A percentile compares a stretch with the other conserved stretches of the same genome.
These are phyloP conservation scores for Aphanoascus verrucosus DNA, from an alignment of 2,329 filamentous ascomycete genomes.

Conservation along the genomic window DNA sequence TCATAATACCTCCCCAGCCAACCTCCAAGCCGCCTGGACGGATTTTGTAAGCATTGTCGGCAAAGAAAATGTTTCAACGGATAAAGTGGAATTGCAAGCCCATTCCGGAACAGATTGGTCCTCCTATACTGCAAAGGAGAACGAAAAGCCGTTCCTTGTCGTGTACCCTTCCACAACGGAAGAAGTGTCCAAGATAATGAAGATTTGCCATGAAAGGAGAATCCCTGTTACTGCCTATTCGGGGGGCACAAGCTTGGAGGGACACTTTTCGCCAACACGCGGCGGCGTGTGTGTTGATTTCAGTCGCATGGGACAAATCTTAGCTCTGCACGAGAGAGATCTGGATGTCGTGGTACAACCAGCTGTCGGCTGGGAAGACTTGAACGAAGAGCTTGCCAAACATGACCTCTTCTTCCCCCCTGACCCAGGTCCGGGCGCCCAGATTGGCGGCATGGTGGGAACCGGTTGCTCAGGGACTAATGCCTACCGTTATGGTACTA, in stretches of 20 bases:
- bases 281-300: conserved; percentile 84
- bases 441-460: conserved; percentile 65
- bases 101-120: conserved; percentile 56
- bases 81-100: conserved; percentile 42
- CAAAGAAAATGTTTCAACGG: conserved; percentile 52
- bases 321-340: conserved; percentile 66
- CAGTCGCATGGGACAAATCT: conserved; percentile 68
- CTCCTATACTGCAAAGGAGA: conserved; percentile 37
- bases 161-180: conserved; percentile 68
- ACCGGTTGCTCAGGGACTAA: conserved; percentile 61
- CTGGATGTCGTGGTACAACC: conserved; percentile 68
- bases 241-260: conserved; percentile 80
- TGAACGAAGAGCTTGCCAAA: conserved; percentile 66
- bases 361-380: conserved; percentile 72
- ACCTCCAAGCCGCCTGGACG: conserved; percentile 53
- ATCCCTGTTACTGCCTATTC: conserved; percentile 83
- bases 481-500: conserved; percentile 84
- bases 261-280: conserved; percentile 72
- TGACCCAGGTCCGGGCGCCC: conserved; percentile 79
- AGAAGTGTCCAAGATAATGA: conserved; percentile 78
- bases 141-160: conserved; percentile 47
- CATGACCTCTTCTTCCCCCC: conserved; percentile 83
- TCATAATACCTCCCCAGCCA: conserved; percentile 47
- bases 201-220: conserved; percentile 66
- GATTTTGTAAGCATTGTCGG: conserved; percentile 53